These are phyloP conservation scores for Reticulomyxa filosa DNA, from an alignment of 78 protist genomes.

Conservation along the genomic window DNA sequence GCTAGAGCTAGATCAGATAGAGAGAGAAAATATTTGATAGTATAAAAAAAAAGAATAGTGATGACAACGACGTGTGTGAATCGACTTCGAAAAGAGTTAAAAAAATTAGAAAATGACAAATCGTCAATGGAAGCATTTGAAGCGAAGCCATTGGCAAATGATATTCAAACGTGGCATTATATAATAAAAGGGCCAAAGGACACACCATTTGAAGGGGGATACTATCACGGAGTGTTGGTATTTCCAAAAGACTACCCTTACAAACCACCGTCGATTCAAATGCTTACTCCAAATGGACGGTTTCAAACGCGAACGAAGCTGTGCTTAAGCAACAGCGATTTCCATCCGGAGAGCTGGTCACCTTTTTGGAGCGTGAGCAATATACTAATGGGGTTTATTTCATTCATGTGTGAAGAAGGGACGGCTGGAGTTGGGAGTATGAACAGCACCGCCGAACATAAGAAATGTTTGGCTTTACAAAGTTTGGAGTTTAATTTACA, in stretches of 20 bases:
- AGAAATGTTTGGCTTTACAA: too few relatives aligned
- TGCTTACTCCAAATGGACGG: slow-evolving; percentile 7
- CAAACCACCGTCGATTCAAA: neutral
- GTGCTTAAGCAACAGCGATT: slow-evolving; percentile 6
- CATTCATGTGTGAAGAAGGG: too few relatives aligned
- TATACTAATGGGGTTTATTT: neutral
- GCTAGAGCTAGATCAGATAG: too few relatives aligned
- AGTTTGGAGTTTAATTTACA: too few relatives aligned
- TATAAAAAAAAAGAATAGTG: too few relatives aligned
- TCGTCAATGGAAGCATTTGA: neutral
- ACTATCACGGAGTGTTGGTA: neutral
- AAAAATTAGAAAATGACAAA: too few relatives aligned
- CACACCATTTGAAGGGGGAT: neutral
- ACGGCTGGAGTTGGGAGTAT: too few relatives aligned
- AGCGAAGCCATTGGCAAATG: neutral
- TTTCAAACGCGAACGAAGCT: neutral
- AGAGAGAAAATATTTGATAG: too few relatives aligned
- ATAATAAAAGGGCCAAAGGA: neutral
- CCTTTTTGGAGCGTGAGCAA: slow-evolving; percentile 5
- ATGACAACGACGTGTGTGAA: too few relatives aligned
- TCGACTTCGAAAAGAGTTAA: too few relatives aligned
- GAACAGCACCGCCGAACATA: too few relatives aligned
- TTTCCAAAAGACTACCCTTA: slow-evolving; percentile 8
- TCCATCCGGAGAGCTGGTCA: slow-evolving; percentile 15
- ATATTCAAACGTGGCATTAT: slow-evolving; percentile 8